Base-by-base conservation (phyloP, 768 basidiomycete genomes). In the Tylopilus sp. region DNA sequence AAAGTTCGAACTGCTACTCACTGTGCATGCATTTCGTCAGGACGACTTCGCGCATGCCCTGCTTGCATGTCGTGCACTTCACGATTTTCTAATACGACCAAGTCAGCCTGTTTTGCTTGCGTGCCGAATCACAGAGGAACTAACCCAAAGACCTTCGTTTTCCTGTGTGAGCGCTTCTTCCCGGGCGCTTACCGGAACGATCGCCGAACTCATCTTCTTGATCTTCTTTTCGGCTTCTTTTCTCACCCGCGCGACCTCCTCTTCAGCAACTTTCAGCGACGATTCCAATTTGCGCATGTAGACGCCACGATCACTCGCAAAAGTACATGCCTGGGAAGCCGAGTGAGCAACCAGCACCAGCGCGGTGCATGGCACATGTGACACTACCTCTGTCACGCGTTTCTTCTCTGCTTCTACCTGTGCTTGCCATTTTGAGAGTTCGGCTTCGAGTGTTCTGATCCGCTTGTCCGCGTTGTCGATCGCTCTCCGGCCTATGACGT, bases 21-120 rank as follows among this genome's bases (percentile, higher is more conserved):
- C 92, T 90, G 66, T 95, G 94, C 81, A 88, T 85, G 75, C 93
- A 95, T 66, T 91, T 93, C 30, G 83, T 86, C 54, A 95, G 79
- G 35, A 92, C 81, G 4, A 86, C 86, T 43, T 82, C 81, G 18
- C 92, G 85, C 71, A 93, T 84, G 52, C 81, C 77, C 50, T 78
- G 76, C 47, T 81, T 81, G 72, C 95, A 98, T 6, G 88, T 93
- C 12, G 90, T 89, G 66, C 95, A 98, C 64, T 89, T 85, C 28
- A 98, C 78, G 36, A 97, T 74, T 66, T 78, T 79, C 94, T 95
- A 23, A 6, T 3, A 22, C 6, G 5, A 35, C 7, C 17, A 6
- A n/a, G 2, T 36, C 35, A 36, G n/a, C 3, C 17, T 31, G 12
- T 18, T 18, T 35, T 4, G 1, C n/a, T 36, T 17, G 35, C n/a